Conservation (phyloP, 2,329 filamentous ascomycete species). For the Cladosporium sp. region DNA sequence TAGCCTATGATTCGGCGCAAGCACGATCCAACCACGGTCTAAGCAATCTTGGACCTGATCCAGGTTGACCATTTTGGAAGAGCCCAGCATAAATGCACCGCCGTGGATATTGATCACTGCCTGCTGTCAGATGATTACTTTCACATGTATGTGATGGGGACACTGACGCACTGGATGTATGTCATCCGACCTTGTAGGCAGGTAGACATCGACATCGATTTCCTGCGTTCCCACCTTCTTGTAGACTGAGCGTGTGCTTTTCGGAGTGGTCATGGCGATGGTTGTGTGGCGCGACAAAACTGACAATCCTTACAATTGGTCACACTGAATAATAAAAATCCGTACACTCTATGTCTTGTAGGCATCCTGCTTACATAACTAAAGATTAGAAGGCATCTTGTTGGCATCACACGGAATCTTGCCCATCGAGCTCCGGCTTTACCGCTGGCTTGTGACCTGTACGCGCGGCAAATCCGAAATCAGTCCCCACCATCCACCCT, state of each 20-base stretch:
- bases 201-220: constrained; percentile 2
- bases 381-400: background rate
- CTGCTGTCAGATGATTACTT: background rate
- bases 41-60: constrained; percentile 1
- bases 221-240: background rate
- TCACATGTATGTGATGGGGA: background rate
- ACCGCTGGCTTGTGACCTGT: background rate
- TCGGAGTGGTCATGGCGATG: background rate
- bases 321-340: background rate
- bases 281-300: background rate
- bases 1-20: background rate
- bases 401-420: background rate
- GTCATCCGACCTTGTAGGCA: background rate
- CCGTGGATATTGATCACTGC: background rate
- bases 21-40: background rate
- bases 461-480: background rate
- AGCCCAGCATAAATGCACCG: constrained; percentile 1
- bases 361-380: background rate
- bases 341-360: background rate
- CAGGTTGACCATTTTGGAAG: background rate
- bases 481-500: background rate
- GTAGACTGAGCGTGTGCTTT: background rate
- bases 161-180: background rate
- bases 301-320: background rate
- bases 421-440: background rate